Base-by-base conservation (phyloP, 768 basidiomycete species). In the Termitomyces sp. region DNA sequence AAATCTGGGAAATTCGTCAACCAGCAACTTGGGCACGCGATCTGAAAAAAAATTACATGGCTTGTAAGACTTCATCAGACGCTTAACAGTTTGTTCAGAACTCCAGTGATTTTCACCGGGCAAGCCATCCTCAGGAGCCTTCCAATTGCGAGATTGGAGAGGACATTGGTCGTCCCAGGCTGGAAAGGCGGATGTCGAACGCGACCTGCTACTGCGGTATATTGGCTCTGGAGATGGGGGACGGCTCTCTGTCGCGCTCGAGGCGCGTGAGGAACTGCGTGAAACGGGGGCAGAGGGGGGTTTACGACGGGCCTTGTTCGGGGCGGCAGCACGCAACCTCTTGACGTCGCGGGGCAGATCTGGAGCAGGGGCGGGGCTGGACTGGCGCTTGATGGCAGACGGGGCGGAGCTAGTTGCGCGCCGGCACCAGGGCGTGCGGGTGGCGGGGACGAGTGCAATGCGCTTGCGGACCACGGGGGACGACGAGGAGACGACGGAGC, bases 61-160 rank as follows among this genome's bases (percentile, higher is more conserved):
- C 71, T 87, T 87, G 65, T 92, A 92, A 0, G 81, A 78, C 65
- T 83, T 87, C 71, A 86, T 81, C 1, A 91, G 74, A 37, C 74
- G 69, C 63, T 73, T 76, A 12, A 93, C 87, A 7, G 88, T 87
- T 20, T 71, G 70, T 66, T 87, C 88, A 13, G 85, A 88, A 69
- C 85, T 88, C 49, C 85, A 69, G 65, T 86, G 81, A 1, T 66
- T 73, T 0, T 73, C 68, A 6, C 83, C 84, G 1, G 83, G 81
- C 22, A 71, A 70, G 1, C 84, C 86, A 54, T 81, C 76, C 47
- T 84, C 81, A 22, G 75, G 68, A 37, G 73, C 72, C 9, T 76
- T 76, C 83, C 88, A 89, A 46, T 74, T 73, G 18, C 81, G 75
- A 27, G 73, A 72, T 18, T 71, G 67, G 51, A 74, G 65, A 13